phyloP scores from a whole-genome alignment of 129 eudicot species.

The Escallonia rubra region DNA sequence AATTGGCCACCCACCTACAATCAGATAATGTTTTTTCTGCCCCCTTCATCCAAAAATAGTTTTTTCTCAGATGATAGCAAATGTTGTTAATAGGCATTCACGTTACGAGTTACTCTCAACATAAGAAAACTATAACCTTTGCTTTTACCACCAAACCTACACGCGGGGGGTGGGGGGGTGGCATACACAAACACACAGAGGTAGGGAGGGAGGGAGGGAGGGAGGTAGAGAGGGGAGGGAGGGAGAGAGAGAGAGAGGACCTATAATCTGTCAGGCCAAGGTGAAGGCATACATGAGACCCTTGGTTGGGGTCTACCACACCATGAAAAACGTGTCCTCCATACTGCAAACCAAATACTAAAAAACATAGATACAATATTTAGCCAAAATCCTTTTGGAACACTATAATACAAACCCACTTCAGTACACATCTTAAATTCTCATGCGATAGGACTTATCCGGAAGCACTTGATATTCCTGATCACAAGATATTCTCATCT shows the following conservation, averaged over 20 bases:
- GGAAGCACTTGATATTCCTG: not conserved
- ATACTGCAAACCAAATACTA: slow-evolving; percentile 45
- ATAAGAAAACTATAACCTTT: too few relatives aligned
- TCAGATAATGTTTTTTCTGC: too few relatives aligned
- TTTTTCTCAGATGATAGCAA: too few relatives aligned
- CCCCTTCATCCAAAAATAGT: too few relatives aligned
- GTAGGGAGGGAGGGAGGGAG: not conserved
- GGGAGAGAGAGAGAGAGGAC: slow-evolving; percentile 36
- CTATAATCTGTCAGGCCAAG: slow-evolving; percentile 98
- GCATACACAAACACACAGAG: too few relatives aligned
- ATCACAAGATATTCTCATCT: not conserved
- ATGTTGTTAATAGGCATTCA: too few relatives aligned
- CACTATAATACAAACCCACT: not conserved
- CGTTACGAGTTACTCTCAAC: too few relatives aligned
- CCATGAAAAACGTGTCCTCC: slow-evolving; percentile 43
- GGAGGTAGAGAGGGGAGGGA: slow-evolving; percentile 24
- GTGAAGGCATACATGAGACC: slow-evolving; percentile 50
- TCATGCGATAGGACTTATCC: not conserved
- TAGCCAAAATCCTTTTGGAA: slow-evolving; percentile 1
- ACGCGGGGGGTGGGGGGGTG: too few relatives aligned
- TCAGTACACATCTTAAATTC: not conserved
- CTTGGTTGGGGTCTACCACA: slow-evolving; percentile 22
- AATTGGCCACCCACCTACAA: too few relatives aligned
- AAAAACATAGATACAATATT: not conserved
- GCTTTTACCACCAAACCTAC: too few relatives aligned